Evolutionary conservation across 345 rosid genomes (phyloP), one percentile per base, ranked within the genome.

Genomic region (Gossypium mustelinum): DNA sequence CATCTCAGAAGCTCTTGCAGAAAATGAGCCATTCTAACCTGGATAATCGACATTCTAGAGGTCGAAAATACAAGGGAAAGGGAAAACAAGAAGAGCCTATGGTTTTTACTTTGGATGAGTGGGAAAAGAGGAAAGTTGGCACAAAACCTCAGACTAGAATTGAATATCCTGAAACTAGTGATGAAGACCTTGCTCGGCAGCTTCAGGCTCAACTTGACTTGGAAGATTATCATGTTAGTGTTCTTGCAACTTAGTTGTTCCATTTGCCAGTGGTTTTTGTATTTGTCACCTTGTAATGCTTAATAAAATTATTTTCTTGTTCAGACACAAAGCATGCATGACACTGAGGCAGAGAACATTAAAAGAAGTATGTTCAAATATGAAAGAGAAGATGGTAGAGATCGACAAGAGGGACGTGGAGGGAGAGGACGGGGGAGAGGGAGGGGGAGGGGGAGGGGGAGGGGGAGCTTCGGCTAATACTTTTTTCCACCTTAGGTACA

Each of bases 151-250:
- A 54, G 48, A 75, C 73, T 39, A 68, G 76, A 75, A 81, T 73
- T 24, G 73, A 72, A 59, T 74, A 78, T 79, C 86, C 87, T 54
- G 84, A 86, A 74, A 86, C 82, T 12, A 91, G 80, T 2, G 97
- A 92, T 77, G 94, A 91, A 82, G 92, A 89, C 80, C 83, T 94
- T 70, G 98, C 97, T 47, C 76, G 92, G 92, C 87, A 89, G 87
- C 91, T 92, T 70, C 97, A 90, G 84, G 77, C 83, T 77, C 93
- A 91, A 83, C 89, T 89, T 61, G 97, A 92, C 78, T 74, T 89
- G 80, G 97, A 87, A 84, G 91, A 92, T 82, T 85, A 83, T 83
- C 76, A 87, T 80, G 97, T 88, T 67, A 73, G 88, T 75, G 63
- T 66, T 43, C 58, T 75, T 57, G 16, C 74, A 62, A 80, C 69